Evolutionary conservation across 495 filamentous ascomycete genomes (phyloP).

Genomic region (Penicillium coffeae): DNA sequence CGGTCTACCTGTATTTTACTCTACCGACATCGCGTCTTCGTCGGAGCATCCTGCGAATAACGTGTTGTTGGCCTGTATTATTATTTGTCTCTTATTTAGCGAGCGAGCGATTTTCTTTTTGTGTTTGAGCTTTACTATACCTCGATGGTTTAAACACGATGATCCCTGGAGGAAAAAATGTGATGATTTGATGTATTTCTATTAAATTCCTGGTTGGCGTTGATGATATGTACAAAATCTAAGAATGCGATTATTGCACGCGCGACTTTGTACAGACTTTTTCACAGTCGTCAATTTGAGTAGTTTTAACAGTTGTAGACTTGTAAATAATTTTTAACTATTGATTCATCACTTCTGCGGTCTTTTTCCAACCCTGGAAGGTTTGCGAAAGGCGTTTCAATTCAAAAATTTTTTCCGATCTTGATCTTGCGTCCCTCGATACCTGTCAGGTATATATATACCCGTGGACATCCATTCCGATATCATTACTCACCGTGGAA

Average conservation of each 20-base stretch:
- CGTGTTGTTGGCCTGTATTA: conserved; percentile 7
- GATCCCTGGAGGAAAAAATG: background rate
- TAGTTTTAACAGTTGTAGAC: no score
- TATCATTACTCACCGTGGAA: no score
- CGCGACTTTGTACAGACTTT: no score
- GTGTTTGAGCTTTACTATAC: background rate
- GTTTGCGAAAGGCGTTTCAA: no score
- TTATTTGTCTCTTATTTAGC: conserved; percentile 8
- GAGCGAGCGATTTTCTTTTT: conserved; percentile 13
- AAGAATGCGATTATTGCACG: background rate
- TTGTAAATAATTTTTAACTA: no score
- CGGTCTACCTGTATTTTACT: conserved; percentile 3
- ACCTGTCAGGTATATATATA: no score
- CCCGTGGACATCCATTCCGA: no score
- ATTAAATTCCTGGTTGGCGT: background rate
- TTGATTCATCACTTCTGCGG: no score
- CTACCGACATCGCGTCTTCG: background rate
- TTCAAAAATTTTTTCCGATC: no score
- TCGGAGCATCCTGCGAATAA: conserved; percentile 6
- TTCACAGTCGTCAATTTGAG: no score
- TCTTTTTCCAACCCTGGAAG: no score
- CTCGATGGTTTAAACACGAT: background rate
- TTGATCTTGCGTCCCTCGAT: no score
- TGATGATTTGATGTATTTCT: background rate
- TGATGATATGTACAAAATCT: background rate